Conservation (phyloP, 208 protist species). For the Trypanosoma platydactyli region DNA sequence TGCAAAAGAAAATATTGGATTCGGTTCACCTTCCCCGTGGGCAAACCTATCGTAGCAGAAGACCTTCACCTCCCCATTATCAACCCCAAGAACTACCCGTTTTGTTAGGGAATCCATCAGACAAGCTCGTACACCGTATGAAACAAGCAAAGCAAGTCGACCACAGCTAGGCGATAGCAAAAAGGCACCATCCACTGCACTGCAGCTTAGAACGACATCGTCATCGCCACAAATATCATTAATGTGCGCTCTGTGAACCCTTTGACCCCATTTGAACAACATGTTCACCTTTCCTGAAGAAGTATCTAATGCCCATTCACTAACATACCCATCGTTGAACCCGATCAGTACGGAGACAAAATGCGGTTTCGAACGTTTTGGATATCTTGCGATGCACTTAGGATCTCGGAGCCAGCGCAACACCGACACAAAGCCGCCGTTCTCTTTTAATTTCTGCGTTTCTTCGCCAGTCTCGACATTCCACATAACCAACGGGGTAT, state of each 20-base stretch:
- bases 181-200: conserved; percentile 54
- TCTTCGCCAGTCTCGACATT: conserved; percentile 16
- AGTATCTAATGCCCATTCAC: conserved; percentile 41
- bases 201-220: conserved; percentile 57
- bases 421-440: neutral
- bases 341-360: conserved; percentile 39
- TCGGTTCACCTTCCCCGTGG: conserved; percentile 17
- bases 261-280: conserved; percentile 49
- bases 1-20: conserved; percentile 25
- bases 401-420: conserved; percentile 21
- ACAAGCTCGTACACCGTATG: conserved; percentile 25
- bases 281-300: conserved; percentile 10
- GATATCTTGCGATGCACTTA: neutral
- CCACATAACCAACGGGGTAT: conserved; percentile 18
- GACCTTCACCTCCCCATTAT: conserved; percentile 50
- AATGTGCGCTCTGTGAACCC: conserved; percentile 55
- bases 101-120: conserved; percentile 60
- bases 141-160: conserved; percentile 25
- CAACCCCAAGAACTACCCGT: conserved; percentile 52
- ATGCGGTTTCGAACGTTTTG: neutral
- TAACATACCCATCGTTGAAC: conserved; percentile 59
- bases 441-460: conserved; percentile 11
- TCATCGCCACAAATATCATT: conserved; percentile 57
- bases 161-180: conserved; percentile 43
- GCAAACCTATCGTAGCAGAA: conserved; percentile 71